These are phyloP conservation scores for Reutealis trisperma DNA, from an alignment of 345 rosid species.

Conservation along the genomic window DNA sequence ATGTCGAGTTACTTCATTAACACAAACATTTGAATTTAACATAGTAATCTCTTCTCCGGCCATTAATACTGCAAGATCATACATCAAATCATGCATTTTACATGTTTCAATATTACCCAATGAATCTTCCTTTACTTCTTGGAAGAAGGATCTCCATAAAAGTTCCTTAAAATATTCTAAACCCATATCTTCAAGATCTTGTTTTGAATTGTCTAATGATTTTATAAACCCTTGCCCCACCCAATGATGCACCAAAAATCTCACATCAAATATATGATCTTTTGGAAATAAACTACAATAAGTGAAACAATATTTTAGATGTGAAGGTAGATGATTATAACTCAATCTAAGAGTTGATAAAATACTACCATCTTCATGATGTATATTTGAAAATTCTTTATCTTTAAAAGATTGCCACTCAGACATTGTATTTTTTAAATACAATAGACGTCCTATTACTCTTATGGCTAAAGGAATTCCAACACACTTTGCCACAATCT, in stretches of 20 bases:
- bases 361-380: neutral
- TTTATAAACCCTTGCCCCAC: conserved; percentile 26
- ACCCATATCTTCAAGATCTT: conserved; percentile 10
- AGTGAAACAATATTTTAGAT: conserved; percentile 40
- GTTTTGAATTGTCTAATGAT: neutral
- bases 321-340: conserved; percentile 30
- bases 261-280: conserved; percentile 16
- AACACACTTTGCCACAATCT: neutral
- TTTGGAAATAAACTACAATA: conserved; percentile 40
- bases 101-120: neutral
- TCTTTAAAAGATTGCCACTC: conserved; percentile 11
- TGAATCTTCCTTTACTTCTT: neutral
- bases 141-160: conserved; percentile 13
- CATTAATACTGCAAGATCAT: neutral
- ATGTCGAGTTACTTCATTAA: too few species aligned
- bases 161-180: conserved; percentile 10
- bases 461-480: neutral
- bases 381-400: neutral
- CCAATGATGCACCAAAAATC: conserved; percentile 22
- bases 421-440: neutral
- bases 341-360: conserved; percentile 27
- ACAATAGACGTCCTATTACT: neutral
- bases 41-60: neutral
- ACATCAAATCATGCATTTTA: conserved; percentile 1
- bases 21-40: too few species aligned